Evolutionary conservation across 1,284 basidiomycete genomes (phyloP).

Genomic region (Trichosporon sp.): DNA sequence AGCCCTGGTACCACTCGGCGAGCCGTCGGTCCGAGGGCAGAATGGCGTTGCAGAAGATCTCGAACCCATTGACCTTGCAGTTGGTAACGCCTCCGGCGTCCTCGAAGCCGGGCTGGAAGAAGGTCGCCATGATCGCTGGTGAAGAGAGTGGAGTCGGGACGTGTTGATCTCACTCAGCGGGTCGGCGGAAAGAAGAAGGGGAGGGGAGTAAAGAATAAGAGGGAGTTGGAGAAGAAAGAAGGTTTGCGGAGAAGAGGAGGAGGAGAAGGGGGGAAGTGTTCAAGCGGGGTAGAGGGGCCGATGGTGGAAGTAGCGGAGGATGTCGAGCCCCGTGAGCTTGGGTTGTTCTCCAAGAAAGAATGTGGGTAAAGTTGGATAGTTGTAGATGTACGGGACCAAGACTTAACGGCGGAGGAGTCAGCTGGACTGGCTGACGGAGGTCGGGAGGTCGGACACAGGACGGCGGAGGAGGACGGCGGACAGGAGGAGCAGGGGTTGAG

Average conservation of each 20-base stretch:
- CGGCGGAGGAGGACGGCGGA: not conserved
- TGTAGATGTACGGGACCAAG: not conserved
- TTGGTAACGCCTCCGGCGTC: not conserved
- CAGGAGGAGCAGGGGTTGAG: not conserved
- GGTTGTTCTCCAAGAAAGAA: not conserved
- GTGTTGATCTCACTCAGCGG: not conserved
- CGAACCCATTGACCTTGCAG: conserved; percentile 2
- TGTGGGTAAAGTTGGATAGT: not conserved
- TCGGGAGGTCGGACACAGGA: too few species aligned
- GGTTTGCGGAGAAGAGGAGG: not conserved
- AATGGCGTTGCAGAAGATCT: conserved; percentile 8
- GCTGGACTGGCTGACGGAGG: not conserved
- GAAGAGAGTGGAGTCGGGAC: not conserved
- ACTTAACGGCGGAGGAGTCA: not conserved
- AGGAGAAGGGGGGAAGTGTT: not conserved
- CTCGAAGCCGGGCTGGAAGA: conserved; percentile 12
- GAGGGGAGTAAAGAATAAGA: not conserved
- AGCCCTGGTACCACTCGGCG: conserved; percentile 6
- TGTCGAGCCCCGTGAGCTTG: not conserved
- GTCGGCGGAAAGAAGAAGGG: not conserved
- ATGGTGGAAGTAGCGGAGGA: not conserved
- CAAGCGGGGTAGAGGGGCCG: not conserved
- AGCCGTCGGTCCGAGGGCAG: conserved; percentile 2
- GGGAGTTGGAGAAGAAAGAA: not conserved
- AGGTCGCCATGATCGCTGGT: conserved; percentile 6